Base-by-base conservation (phyloP, 1,139 yeast genomes). In the Geotrichum phurueaensis region DNA sequence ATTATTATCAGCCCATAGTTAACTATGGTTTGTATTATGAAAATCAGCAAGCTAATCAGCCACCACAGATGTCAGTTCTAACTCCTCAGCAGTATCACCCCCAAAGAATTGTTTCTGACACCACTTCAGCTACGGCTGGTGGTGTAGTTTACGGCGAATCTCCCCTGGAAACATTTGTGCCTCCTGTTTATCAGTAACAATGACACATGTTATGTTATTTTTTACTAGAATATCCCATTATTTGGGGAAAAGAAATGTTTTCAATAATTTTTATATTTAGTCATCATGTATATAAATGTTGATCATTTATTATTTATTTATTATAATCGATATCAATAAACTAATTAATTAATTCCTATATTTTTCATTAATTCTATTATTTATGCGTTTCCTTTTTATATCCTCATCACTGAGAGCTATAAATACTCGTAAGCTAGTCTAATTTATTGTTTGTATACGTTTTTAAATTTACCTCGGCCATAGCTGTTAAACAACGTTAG, bases 111-210 rank as follows among this genome's bases (percentile, higher is more conserved):
- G 43, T n/a, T 36, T 10, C 29, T 18, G 36, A 33, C 49, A n/a
- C 31, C 31, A 2, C 53, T 18, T 25, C 53, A 18, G 15, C 53
- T n/a, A 22, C 45, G 10, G 47, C 53, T 36, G 49, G 57, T 33
- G 43, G 43, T 36, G 43, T 36, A 36, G 27, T 49, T 12, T 54
- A 54, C 22, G 49, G 49, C 25, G 57, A 54, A 31, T 54, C 57
- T 12, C 57, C 57, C n/a, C 23, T 54, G 49, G 57, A 54, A 43
- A 54, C 57, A 10, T 54, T 54, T 48, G 57, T 54, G 20, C 57
- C 57, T 13, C 57, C 57, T 31, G 36, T 54, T n/a, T 54, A 27
- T 51, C 23, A 47, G 5, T 23, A 47, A 47, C 50, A n/a, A 13
- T 47, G 27, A 47, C 18, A 18, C 13, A 47, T 4, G 18, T 36